phyloP scores from a whole-genome alignment of 1,284 basidiomycete species.

The Polyporus tsugae region DNA sequence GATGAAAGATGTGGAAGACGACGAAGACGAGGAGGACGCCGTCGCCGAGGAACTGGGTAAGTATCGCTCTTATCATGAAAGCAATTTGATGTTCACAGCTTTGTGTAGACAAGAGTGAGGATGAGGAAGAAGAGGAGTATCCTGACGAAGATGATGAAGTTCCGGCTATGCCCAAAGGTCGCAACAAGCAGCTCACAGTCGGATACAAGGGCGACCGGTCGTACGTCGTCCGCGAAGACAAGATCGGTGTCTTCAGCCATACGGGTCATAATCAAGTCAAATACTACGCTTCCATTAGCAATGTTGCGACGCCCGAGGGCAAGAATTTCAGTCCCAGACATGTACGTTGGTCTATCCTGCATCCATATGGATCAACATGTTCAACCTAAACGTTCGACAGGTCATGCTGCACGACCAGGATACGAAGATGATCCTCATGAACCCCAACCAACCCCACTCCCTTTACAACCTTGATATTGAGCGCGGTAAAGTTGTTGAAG shows the following conservation, averaged over 20 bases:
- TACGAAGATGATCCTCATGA: constrained; percentile 94
- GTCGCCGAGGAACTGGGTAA: constrained; percentile 65
- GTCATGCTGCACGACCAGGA: constrained; percentile 99
- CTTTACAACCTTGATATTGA: constrained; percentile 95
- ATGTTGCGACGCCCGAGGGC: constrained; percentile 84
- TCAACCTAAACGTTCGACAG: constrained; percentile 47
- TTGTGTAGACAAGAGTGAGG: constrained; percentile 40
- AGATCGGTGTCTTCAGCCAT: constrained; percentile 97
- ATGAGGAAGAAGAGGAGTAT: constrained; percentile 55
- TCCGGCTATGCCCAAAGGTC: constrained; percentile 54
- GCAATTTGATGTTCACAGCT: not conserved
- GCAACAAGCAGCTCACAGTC: constrained; percentile 91
- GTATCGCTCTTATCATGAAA: constrained; percentile 9
- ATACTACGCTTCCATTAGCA: constrained; percentile 90
- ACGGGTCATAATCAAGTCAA: constrained; percentile 82
- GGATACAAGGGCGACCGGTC: constrained; percentile 97
- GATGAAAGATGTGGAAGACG: constrained; percentile 83
- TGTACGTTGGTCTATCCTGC: constrained; percentile 50
- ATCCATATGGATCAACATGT: not conserved
- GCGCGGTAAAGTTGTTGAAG: constrained; percentile 96
- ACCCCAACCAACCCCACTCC: constrained; percentile 85
- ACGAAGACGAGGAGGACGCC: constrained; percentile 80
- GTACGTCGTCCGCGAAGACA: constrained; percentile 95
- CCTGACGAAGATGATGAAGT: constrained; percentile 61
- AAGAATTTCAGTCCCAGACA: constrained; percentile 89